These are phyloP conservation scores for Asterophora lycoperdoides DNA, from an alignment of 768 basidiomycete species.

Conservation along the genomic window DNA sequence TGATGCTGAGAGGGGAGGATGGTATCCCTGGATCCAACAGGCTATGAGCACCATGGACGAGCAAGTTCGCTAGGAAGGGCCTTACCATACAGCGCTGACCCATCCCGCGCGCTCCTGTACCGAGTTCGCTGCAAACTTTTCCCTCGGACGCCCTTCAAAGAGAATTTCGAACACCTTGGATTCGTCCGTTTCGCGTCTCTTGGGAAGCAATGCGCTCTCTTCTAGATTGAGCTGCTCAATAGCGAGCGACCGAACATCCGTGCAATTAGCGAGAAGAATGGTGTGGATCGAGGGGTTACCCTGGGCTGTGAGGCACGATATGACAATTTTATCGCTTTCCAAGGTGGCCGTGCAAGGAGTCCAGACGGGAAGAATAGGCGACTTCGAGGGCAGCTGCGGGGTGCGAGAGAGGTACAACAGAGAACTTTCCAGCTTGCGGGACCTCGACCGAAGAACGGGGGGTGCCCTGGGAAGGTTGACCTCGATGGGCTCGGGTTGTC, in stretches of 20 bases:
- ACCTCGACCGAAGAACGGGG: constrained; percentile 10
- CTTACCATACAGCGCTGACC: constrained; percentile 73
- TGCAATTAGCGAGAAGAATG: constrained; percentile 48
- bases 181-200: constrained; percentile 32
- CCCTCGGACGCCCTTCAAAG: constrained; percentile 47
- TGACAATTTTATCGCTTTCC: constrained; percentile 33
- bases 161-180: constrained; percentile 61
- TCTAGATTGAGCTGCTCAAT: constrained; percentile 36
- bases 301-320: constrained; percentile 42
- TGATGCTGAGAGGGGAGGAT: constrained; percentile 40
- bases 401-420: constrained; percentile 46
- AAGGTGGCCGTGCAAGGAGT: constrained; percentile 38
- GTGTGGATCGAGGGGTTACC: constrained; percentile 34
- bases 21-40: constrained; percentile 44
- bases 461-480: constrained; percentile 4
- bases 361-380: constrained; percentile 42
- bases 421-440: constrained; percentile 27
- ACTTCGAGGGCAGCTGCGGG: constrained; percentile 14
- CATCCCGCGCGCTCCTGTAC: constrained; percentile 64
- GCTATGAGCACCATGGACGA: background rate
- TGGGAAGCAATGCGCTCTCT: constrained; percentile 42
- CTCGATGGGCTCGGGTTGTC: constrained; percentile 9
- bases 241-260: constrained; percentile 60
- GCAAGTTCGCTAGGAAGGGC: constrained; percentile 1
- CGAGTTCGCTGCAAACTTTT: constrained; percentile 60